phyloP scores from a whole-genome alignment of 2,329 filamentous ascomycete species.

The Metarhizium album region DNA sequence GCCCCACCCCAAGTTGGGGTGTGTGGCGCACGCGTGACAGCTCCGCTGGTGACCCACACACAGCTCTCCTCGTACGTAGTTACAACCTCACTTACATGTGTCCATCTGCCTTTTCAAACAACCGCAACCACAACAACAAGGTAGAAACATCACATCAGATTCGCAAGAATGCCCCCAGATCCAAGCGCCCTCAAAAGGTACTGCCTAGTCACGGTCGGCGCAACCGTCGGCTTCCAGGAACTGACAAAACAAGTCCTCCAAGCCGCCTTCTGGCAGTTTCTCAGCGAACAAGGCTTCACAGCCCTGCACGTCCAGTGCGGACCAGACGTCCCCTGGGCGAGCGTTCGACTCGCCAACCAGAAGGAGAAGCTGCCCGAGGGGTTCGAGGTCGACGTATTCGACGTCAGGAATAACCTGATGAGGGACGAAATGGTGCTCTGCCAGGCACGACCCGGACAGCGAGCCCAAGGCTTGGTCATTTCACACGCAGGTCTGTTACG shows the following conservation, averaged over 20 bases:
- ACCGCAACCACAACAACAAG: not conserved
- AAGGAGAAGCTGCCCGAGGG: conserved; percentile 15
- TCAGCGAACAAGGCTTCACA: conserved; percentile 53
- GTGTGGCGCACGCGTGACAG: not conserved
- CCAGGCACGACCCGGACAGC: conserved; percentile 32
- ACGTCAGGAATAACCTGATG: conserved; percentile 22
- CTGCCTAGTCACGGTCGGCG: conserved; percentile 86
- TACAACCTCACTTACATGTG: not conserved
- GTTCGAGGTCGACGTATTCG: conserved; percentile 21
- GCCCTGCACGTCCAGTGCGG: conserved; percentile 75
- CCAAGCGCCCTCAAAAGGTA: conserved; percentile 16
- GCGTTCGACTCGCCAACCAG: conserved; percentile 9
- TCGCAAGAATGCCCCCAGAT: conserved; percentile 7
- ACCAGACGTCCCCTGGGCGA: conserved; percentile 39
- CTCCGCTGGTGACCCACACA: not conserved
- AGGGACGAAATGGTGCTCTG: conserved; percentile 43
- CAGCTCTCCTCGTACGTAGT: too few species aligned
- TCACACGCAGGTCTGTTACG: conserved; percentile 79
- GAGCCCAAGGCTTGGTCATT: conserved; percentile 62
- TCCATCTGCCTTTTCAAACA: not conserved
- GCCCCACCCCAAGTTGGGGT: not conserved
- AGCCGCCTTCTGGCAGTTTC: conserved; percentile 48
- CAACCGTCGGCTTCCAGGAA: conserved; percentile 70
- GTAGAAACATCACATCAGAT: not conserved
- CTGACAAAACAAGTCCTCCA: conserved; percentile 59